A percentile compares a stretch with the other conserved stretches of the same genome.
Evolutionary conservation across 345 rosid genomes (phyloP).

Genomic region (Clarkia xantiana): DNA sequence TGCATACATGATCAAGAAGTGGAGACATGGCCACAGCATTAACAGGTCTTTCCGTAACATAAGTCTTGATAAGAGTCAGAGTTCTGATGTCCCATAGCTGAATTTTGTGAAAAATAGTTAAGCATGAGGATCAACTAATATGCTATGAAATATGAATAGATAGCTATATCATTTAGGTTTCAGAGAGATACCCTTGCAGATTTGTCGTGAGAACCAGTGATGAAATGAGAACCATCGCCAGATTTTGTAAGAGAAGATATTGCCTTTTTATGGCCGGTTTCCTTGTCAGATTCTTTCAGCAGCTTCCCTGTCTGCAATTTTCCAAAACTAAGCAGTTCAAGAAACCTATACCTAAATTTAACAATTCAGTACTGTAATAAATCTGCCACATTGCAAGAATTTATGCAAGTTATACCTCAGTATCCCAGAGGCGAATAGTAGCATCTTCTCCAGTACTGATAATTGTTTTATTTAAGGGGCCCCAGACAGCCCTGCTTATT

Average conservation of each 20-base stretch:
- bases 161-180: not conserved
- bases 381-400: not conserved
- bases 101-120: constrained; percentile 7
- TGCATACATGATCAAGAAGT: constrained; percentile 74
- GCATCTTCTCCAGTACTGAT: constrained; percentile 91
- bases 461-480: constrained; percentile 66
- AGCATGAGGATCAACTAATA: not conserved
- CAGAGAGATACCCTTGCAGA: constrained; percentile 61
- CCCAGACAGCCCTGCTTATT: constrained; percentile 93
- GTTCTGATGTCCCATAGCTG: constrained; percentile 92
- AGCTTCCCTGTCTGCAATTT: constrained; percentile 68
- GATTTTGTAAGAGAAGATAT: constrained; percentile 74
- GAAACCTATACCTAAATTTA: not conserved
- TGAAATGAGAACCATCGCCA: constrained; percentile 70
- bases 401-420: constrained; percentile 42
- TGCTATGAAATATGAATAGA: not conserved
- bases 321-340: constrained; percentile 2
- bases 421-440: constrained; percentile 71
- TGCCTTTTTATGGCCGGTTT: constrained; percentile 70
- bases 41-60: constrained; percentile 70
- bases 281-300: constrained; percentile 51
- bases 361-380: not conserved
- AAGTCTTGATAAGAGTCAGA: constrained; percentile 77
- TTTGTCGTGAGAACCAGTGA: constrained; percentile 85
- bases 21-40: constrained; percentile 98